Evolutionary conservation across 805 yeast species (phyloP), one percentile per base, ranked within the genome.

Genomic region (Myxozyma geophila): DNA sequence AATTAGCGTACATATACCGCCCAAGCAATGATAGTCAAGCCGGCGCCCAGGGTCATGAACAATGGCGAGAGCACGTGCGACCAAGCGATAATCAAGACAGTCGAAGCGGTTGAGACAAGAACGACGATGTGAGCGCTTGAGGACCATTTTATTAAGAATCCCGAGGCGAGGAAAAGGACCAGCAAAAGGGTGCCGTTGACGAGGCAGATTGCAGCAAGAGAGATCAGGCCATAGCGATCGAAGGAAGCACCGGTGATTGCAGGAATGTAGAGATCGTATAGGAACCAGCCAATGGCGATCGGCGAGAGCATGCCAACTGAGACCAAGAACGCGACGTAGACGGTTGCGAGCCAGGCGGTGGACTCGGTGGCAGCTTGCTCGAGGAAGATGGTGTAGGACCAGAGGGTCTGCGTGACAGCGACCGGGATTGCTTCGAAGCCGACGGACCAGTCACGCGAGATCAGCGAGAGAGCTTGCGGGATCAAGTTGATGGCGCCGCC

Each of bases 361-460:
- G 62, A 33, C 21, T 66, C 69, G 36, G 66, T 61, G n/a, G 67
- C 50, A 2, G 64, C 63, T 44, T 66, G 69, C 41, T 66, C 69
- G 44, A 64, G 50, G 47, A 55, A 63, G 19, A 63, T 36, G 7
- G 55, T 28, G 44, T 60, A 66, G 3, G 59, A 12, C 69, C 69
- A 66, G 9, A 55, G 46, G 12, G 63, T 63, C 47, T 59, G 66
- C 19, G 53, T 53, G 54, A 66, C 50, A 1, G 69, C 69, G 41
- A 59, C 52, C 5, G 65, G 64, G 40, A 63, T 43, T 5, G 58
- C 66, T 37, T 61, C 67, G 13, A 57, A 10, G 12, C 60, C 61
- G 46, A 59, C 57, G 3, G 50, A 47, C 69, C 69, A 66, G 43
- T 66, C 63, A 19, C 60, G 59, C 19, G 69, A 51, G 1, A 63